Base-by-base conservation (phyloP, 2,329 filamentous ascomycete genomes). In the Aspergillus fumigatiaffinis region DNA sequence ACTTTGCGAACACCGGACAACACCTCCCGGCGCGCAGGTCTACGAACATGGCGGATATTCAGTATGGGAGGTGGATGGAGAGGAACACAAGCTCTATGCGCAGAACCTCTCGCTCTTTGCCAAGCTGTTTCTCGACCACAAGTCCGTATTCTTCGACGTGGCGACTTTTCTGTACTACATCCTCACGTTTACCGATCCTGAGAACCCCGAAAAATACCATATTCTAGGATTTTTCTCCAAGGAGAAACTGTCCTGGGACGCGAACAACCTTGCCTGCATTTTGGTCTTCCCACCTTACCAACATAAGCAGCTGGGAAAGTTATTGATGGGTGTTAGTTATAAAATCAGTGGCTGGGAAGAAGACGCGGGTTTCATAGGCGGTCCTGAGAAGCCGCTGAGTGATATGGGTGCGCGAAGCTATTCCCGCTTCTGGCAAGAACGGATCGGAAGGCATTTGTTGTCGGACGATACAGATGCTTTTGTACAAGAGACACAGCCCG, bases 141-240 rank as follows among this genome's bases (percentile, higher is more conserved):
- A 99, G 71, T 96, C 91, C 7, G 92, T 99, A 65, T 97, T 97
- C 77, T 99, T 96, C 79, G 94, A 99, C 70, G 92, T 97, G 49
- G 86, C 87, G 4, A 91, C 90, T 52, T 99, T 99, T 77, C 87
- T 96, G 65, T 99, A 96, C 80, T 97, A 96, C 73, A 84, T 96
- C 4, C 86, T 97, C 53, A 89, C 94, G 48, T 89, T 92, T 69
- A 89, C 86, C 8, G 79, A 84, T 65, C 81, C 80, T 0, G 51
- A 68, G 3, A 69, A 78, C 68, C 63, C 72, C 50, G 57, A 71
- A 51, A 64, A 69, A 57, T 68, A 75, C 65, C 85, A 88, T 68
- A 87, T 97, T 29, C 85, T 93, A 1, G 94, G 94, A n/a, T 97
- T 97, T 82, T 99, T 97, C 79, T 95, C 90, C 62, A 97, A 99